Evolutionary conservation across 345 rosid genomes (phyloP).

Genomic region (Salix koriyanagi): DNA sequence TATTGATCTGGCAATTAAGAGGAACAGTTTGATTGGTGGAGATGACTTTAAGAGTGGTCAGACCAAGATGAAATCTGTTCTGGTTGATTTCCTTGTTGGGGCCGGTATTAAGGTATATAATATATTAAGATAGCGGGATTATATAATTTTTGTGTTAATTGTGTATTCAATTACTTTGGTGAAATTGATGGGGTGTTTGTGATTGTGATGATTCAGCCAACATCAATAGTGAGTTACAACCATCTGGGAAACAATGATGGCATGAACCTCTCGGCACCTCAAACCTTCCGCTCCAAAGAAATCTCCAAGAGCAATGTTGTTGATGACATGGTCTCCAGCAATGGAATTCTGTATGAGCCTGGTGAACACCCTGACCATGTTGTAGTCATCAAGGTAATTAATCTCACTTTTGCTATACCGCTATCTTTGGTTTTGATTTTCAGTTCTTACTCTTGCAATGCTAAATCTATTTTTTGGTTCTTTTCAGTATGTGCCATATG

Average conservation of each 20-base stretch:
- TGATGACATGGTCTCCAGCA: constrained; percentile 97
- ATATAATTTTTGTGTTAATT: not conserved
- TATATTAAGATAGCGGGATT: not conserved
- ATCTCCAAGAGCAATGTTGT: constrained; percentile 97
- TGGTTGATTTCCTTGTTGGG: constrained; percentile 93
- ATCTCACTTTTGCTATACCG: not conserved
- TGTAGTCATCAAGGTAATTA: constrained; percentile 87
- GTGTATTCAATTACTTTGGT: not conserved
- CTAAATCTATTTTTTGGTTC: no score
- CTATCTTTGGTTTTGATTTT: not conserved
- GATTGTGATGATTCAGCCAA: constrained; percentile 49
- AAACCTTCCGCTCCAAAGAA: constrained; percentile 92
- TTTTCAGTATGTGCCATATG: constrained; percentile 79
- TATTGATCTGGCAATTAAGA: constrained; percentile 79
- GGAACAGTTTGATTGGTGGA: constrained; percentile 87
- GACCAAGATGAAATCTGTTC: constrained; percentile 95
- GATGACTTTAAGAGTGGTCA: constrained; percentile 99
- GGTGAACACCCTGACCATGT: constrained; percentile 99
- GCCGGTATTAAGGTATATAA: constrained; percentile 84
- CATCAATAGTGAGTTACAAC: constrained; percentile 95
- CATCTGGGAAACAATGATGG: constrained; percentile 97
- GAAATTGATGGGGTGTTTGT: not conserved
- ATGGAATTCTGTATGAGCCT: constrained; percentile 74
- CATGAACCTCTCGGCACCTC: constrained; percentile 96
- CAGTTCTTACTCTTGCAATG: not conserved